These are phyloP conservation scores for Rickenella mellea DNA, from an alignment of 768 basidiomycete species.

Conservation along the genomic window DNA sequence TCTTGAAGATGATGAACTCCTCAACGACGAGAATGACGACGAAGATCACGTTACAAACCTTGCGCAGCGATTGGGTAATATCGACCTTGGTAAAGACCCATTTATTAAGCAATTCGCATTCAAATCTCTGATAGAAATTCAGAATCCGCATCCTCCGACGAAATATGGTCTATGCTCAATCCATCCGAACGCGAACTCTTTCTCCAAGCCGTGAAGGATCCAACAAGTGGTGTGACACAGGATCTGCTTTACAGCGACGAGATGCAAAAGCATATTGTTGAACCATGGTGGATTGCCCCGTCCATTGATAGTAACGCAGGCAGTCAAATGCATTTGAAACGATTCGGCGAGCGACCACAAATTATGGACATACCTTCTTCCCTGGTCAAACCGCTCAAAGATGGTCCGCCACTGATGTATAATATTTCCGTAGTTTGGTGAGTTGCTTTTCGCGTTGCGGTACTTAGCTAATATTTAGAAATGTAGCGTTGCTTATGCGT, in stretches of 20 bases:
- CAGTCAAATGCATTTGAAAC: slow-evolving; percentile 6
- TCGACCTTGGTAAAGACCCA: slow-evolving; percentile 54
- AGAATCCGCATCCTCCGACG: slow-evolving; percentile 50
- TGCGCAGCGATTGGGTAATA: slow-evolving; percentile 35
- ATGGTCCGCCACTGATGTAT: slow-evolving; percentile 42
- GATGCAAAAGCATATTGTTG: slow-evolving; percentile 34
- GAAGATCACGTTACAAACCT: slow-evolving; percentile 33
- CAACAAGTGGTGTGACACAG: slow-evolving; percentile 49
- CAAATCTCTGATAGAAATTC: neutral
- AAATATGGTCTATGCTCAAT: slow-evolving; percentile 53
- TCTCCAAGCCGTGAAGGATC: slow-evolving; percentile 46
- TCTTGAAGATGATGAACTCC: slow-evolving; percentile 23
- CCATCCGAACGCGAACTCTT: slow-evolving; percentile 55
- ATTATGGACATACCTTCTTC: slow-evolving; percentile 36
- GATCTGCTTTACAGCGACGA: slow-evolving; percentile 51
- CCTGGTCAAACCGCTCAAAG: slow-evolving; percentile 29
- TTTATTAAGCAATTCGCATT: neutral
- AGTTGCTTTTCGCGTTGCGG: slow-evolving; percentile 18
- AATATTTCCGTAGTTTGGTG: slow-evolving; percentile 65
- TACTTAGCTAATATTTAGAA: neutral
- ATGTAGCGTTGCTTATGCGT: slow-evolving; percentile 59
- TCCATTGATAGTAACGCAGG: neutral
- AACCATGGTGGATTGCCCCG: slow-evolving; percentile 68
- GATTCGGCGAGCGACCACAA: slow-evolving; percentile 30
- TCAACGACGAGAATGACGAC: slow-evolving; percentile 26